Evolutionary conservation across 305 asterid species (phyloP), one percentile per base, ranked within the genome.

Genomic region (Fraxinus floribunda): DNA sequence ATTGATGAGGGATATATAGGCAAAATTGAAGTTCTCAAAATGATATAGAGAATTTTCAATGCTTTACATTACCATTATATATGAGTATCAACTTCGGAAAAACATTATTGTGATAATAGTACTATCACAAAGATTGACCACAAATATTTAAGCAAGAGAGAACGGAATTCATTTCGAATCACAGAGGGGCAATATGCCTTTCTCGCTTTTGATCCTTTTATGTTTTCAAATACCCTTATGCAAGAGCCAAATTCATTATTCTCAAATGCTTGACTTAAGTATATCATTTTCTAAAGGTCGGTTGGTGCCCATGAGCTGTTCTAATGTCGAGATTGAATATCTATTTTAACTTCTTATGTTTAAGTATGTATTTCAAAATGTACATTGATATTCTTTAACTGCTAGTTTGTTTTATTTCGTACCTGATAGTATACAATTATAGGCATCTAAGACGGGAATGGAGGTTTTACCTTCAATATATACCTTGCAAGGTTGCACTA

Each of bases 381-480:
- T 30, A 41, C 72, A 38, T 81, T 36, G 36, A 29, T 75, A 18
- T 46, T 38, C 5, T 73, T 8, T n/a, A 3, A 49, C 71, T 83
- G 10, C 66, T 77, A 22, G 46, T 41, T 29, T 41, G 39, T 83
- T 71, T 70, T 81, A 30, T 24, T n/a, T 30, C 18, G 5, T 74
- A 80, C 60, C 60, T 81, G 80, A 83, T 22, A 29, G 77, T 76
- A 36, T 81, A 75, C 76, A 26, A 82, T 85, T 86, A 81, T 93
- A 92, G 97, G 94, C 90, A 85, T 88, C 88, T 93, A 60, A 79
- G 94, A 76, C 88, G 83, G 88, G 97, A 93, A 84, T 75, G 81
- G 80, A 86, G 86, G 85, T 88, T 82, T 87, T 93, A 89, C 91
- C 91, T 90, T 77, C 88, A 88, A 85, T 89, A 91, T 84, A 85